Evolutionary conservation across 306 rosid species (phyloP), one percentile per base, ranked within the genome.

Genomic region (Castanopsis chinensis): DNA sequence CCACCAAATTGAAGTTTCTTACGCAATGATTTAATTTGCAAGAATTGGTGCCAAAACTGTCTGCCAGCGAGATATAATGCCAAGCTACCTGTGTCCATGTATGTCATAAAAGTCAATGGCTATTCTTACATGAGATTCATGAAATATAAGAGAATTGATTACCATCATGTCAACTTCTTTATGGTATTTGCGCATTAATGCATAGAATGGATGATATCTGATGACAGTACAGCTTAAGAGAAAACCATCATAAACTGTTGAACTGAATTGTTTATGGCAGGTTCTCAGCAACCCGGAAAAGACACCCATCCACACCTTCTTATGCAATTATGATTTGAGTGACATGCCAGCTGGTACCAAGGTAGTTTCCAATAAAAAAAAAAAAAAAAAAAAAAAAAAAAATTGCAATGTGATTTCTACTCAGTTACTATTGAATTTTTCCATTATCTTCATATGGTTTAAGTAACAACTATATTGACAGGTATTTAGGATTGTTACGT

Each of bases 291-390:
- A 93, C 87, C 98, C 98, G 63, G 98, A 93, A 81, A 90, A 83
- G 85, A 93, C 98, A 56, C 98, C 98, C 53, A 86, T 90, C 71
- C 98, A 93, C 81, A 91, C 93, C 74, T 93, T 93, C 93, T 81
- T 93, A 71, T 91, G 97, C 80, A 87, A 85, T 72, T 93, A 91
- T 63, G 98, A 91, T 87, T 85, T 93, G 85, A 90, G 88, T 27
- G 98, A 93, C 88, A 93, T 93, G 98, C 95, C 98, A 60, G 84
- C 92, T 32, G 98, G 90, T 86, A 91, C 97, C 83, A 93, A 93
- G 95, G 98, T 90, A 83, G 67, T 72, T 77, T 74, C 12, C 25
- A 13, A 63, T 67, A 10, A 1, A 9, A 58, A 23, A 19, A 45
- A 41, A 10, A 1, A 9, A 58, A 23, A 19, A 45, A 41, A 75